Conservation (phyloP, 176 grass and related monocot species). For the Bromus sterilis region DNA sequence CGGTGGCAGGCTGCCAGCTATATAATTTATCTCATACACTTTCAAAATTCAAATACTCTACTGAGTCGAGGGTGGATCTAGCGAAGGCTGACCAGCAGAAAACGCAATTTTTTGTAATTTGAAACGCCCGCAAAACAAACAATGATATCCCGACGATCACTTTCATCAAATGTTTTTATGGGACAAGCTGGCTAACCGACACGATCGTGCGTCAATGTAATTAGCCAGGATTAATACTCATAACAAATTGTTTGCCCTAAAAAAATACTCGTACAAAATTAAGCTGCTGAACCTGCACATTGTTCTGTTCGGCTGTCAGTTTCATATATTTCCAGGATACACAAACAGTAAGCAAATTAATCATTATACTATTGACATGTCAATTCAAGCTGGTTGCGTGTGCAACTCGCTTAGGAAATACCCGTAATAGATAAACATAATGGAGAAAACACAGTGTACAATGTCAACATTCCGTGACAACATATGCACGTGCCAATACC, state of each 20-base stretch:
- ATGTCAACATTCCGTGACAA: neutral
- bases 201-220: neutral
- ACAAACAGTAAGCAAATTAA: neutral
- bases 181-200: neutral
- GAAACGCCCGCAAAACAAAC: neutral
- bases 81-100: neutral
- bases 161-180: neutral
- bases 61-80: neutral
- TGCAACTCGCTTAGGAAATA: neutral
- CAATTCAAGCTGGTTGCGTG: neutral
- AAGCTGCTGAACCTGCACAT: neutral
- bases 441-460: too few relatives aligned
- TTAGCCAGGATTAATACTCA: neutral
- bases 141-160: neutral
- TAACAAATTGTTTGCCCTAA: too few relatives aligned
- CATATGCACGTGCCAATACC: neutral
- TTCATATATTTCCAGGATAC: neutral
- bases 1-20: neutral
- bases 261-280: neutral
- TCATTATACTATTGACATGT: neutral
- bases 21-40: neutral
- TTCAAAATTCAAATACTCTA: neutral
- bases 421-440: neutral
- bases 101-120: too few relatives aligned
- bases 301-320: conserved; percentile 2